phyloP scores from a whole-genome alignment of 345 rosid genomes.

The Eucalyptus leucophloia region DNA sequence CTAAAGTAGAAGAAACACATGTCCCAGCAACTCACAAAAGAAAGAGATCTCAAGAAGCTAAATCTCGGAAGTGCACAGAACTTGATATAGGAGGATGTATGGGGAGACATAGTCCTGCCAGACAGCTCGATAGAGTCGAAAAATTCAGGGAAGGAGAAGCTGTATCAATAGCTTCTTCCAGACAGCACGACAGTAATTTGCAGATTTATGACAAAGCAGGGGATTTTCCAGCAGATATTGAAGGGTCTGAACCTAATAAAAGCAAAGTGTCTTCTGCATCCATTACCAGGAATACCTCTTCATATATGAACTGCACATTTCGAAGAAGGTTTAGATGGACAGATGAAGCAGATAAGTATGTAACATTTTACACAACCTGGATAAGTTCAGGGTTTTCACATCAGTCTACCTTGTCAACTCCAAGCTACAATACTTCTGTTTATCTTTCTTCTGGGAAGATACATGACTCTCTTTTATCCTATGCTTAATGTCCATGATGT shows the following conservation, averaged over 20 bases:
- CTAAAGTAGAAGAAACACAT: not conserved
- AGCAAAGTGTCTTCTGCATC: slow-evolving; percentile 25
- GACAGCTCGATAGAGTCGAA: not conserved
- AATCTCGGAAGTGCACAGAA: slow-evolving; percentile 12
- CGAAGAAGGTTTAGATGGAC: slow-evolving; percentile 66
- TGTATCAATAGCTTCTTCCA: slow-evolving; percentile 2
- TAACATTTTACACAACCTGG: not conserved
- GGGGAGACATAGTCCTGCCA: not conserved
- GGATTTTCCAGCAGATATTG: not conserved
- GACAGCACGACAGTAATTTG: not conserved
- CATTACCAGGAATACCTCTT: slow-evolving; percentile 18
- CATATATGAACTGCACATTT: slow-evolving; percentile 19
- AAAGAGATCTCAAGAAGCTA: slow-evolving; percentile 24
- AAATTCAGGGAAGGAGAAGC: slow-evolving; percentile 2
- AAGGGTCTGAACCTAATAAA: slow-evolving; percentile 2
- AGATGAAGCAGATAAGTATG: slow-evolving; percentile 71
- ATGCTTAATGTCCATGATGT: not conserved
- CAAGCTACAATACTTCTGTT: not conserved
- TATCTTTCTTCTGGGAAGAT: not conserved
- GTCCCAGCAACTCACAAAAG: slow-evolving; percentile 34
- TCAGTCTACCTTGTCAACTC: not conserved
- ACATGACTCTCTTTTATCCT: not conserved
- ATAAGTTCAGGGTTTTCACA: not conserved
- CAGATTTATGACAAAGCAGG: not conserved
- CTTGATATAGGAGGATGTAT: slow-evolving; percentile 17